Evolutionary conservation across 106 monocot species (phyloP), one percentile per base, ranked within the genome.

Genomic region (Chionographis japonica): DNA sequence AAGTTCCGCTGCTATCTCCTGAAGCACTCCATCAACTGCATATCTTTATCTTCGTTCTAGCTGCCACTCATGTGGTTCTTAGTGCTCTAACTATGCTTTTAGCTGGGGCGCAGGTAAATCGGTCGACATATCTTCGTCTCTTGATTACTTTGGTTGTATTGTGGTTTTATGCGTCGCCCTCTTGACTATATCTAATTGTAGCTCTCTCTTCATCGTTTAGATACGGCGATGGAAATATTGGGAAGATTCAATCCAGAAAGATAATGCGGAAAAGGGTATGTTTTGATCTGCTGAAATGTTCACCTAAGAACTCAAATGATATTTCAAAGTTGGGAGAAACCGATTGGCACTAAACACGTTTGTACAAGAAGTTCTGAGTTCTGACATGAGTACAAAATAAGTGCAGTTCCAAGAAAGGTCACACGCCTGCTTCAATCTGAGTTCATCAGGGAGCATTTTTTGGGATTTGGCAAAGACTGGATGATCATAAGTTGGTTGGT

Each of bases 21-120:
- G 76, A 75, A 63, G 81, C 81, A 18, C 13, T 81, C 37, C 81
- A 81, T 68, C 76, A 76, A 53, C 19, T 81, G 67, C 81, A 81
- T 55, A 81, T 81, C 50, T 81, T 81, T 64, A 81, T 81, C 16
- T 81, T 81, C 27, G 81, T 81, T 19, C 67, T 81, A 19, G 81
- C 81, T 11, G 18, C 76, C 60, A 40, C 50, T 6, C 81, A 81
- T 63, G 81, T 81, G 54, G 40, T 35, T 4, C 76, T 76, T 39
- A 67, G 67, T 62, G 72, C 50, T 36, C 12, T 67, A 49, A 81
- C 81, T 8, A 72, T 81, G 81, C 9, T 81, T 39, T 66, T 81
- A 56, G 81, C 76, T 16, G 60, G 65, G 60, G 66, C 67, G 4
- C 67, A 66, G 81, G 81, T 76, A 68, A 67, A 10, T 3, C 11